phyloP scores from a whole-genome alignment of 306 rosid genomes.

The Cajanus cajan region DNA sequence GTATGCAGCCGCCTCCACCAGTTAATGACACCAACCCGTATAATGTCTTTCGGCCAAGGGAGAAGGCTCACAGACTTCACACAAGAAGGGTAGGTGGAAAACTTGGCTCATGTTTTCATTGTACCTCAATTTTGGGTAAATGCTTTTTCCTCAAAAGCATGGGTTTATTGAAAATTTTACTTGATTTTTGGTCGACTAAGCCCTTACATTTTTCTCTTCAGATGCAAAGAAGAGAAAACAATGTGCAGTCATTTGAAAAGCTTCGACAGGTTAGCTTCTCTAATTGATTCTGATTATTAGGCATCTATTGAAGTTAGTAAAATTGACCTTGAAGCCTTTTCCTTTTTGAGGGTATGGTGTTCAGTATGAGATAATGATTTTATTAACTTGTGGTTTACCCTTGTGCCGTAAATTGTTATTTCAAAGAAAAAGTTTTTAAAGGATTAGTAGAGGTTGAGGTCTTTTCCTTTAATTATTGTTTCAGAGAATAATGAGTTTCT shows the following conservation, averaged over 20 bases:
- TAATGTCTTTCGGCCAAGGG: conserved; percentile 98
- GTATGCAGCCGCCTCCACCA: conserved; percentile 92
- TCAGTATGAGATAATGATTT: not conserved
- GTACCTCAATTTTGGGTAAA: conserved; percentile 33
- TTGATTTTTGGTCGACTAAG: not conserved
- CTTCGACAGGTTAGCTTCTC: conserved; percentile 81
- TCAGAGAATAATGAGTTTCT: not conserved
- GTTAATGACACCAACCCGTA: conserved; percentile 97
- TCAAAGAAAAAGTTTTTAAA: not conserved
- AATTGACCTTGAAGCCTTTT: conserved; percentile 12
- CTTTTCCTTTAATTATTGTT: not conserved
- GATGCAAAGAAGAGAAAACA: conserved; percentile 99
- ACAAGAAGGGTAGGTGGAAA: conserved; percentile 82
- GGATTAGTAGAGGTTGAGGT: not conserved
- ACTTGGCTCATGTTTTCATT: conserved; percentile 26
- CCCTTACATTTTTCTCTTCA: conserved; percentile 33
- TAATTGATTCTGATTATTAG: conserved; percentile 18
- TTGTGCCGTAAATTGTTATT: conserved; percentile 2
- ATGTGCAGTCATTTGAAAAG: conserved; percentile 97
- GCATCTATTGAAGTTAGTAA: conserved; percentile 2
- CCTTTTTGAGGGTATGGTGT: not conserved
- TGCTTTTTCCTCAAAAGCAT: conserved; percentile 25
- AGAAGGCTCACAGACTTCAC: conserved; percentile 96
- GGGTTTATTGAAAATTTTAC: not conserved
- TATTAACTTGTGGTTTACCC: conserved; percentile 21